Evolutionary conservation across 2,329 filamentous ascomycete species (phyloP), one percentile per base, ranked within the genome.

Genomic region (Delphinella strobiligena): DNA sequence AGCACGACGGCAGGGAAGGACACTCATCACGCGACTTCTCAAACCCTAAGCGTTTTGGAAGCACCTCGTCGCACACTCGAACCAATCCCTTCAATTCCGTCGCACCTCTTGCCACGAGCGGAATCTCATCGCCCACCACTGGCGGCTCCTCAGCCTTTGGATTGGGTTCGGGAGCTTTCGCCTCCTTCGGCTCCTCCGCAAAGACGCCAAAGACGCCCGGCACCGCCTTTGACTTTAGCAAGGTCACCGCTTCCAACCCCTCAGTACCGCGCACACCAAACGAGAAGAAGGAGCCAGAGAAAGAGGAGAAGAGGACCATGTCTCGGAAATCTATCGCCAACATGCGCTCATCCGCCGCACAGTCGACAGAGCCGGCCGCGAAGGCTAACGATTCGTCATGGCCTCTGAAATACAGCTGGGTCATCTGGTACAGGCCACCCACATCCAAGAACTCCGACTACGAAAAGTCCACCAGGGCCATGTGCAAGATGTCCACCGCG

Each of bases 381-480:
- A 52, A 48, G 68, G 69, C 63, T 57, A 63, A 42, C 19, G 37
- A 47, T n/a, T 42, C 41, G 15, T 40, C 46, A 2, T 64, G 59
- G 59, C 71, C 74, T 44, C 71, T 96, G 52, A 87, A 83, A 63
- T 80, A 86, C 61, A 80, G 79, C 47, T 98, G 91, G 91, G 80
- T 93, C 24, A 86, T 96, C 60, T 96, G 91, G 87, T 98, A 93
- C 64, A 78, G 91, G 44, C 91, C 91, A 30, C 91, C 91, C 36
- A 94, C 93, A 52, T 88, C 86, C 49, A 98, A 98, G 67, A 91
- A 89, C 49, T 89, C 91, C 55, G 89, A 96, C 62, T 98, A 98
- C 61, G 91, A 98, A 61, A 94, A 96, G 64, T 96, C 89, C 5
- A 79, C 93, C 45, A 82, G 91, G 53, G 77, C 87, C 30, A 78